Conservation (phyloP, 768 basidiomycete species). For the Mycena chlorophos region DNA sequence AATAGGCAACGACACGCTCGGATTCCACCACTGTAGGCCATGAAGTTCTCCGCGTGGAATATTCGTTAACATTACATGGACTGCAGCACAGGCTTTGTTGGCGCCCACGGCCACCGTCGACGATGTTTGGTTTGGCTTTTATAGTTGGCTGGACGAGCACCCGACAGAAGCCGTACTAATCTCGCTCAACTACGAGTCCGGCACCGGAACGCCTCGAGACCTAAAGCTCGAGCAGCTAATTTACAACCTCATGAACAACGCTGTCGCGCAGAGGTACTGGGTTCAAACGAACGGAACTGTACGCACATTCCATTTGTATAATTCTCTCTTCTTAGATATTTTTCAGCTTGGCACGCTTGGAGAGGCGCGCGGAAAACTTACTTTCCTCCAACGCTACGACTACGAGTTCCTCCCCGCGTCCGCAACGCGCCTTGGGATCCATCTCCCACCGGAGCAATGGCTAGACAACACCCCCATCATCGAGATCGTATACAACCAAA, state of each 20-base stretch:
- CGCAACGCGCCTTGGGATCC: conserved; percentile 45
- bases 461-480: conserved; percentile 49
- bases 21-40: conserved; percentile 18
- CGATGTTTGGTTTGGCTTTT: conserved; percentile 53
- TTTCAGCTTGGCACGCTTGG: conserved; percentile 49
- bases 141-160: conserved; percentile 52
- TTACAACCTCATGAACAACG: conserved; percentile 39
- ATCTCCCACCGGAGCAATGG: conserved; percentile 45
- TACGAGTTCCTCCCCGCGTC: conserved; percentile 42
- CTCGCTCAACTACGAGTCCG: conserved; percentile 50
- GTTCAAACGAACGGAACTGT: conserved; percentile 45
- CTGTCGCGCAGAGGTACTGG: conserved; percentile 46
- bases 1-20: conserved; percentile 11
- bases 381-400: conserved; percentile 49
- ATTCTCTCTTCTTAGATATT: neutral
- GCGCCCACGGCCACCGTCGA: conserved; percentile 46
- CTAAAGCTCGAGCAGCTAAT: conserved; percentile 42
- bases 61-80: neutral
- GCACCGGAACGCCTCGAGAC: conserved; percentile 46
- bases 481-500: conserved; percentile 44
- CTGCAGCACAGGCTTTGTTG: conserved; percentile 40
- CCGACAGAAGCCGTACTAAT: conserved; percentile 52
- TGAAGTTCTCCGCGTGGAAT: neutral
- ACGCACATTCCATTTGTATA: conserved; percentile 8
- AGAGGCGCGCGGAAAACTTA: conserved; percentile 52